phyloP scores from a whole-genome alignment of 352 stramenopile genomes.

The Phytophthora agathidicida region DNA sequence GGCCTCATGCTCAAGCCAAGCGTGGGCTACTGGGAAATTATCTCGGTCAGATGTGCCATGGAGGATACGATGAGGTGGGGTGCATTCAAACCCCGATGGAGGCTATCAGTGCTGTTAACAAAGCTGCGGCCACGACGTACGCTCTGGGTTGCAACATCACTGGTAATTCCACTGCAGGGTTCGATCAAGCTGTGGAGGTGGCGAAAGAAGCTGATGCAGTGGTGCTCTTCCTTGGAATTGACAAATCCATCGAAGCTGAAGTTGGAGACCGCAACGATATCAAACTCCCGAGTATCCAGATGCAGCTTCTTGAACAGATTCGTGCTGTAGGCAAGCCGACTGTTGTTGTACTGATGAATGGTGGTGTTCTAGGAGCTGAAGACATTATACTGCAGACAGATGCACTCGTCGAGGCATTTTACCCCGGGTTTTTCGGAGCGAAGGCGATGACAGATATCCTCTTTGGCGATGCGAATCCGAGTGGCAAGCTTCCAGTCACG shows the following conservation, averaged over 20 bases:
- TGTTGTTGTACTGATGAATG: constrained; percentile 1
- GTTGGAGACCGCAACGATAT: background rate
- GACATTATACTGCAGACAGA: constrained; percentile 1
- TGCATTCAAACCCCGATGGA: background rate
- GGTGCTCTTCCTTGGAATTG: constrained; percentile 1
- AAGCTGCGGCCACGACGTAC: background rate
- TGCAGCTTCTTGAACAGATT: background rate
- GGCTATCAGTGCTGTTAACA: background rate
- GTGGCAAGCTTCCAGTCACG: background rate
- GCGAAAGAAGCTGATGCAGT: background rate
- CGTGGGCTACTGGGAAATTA: background rate
- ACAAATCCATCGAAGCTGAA: background rate
- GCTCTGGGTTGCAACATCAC: background rate
- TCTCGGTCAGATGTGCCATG: constrained; percentile 2
- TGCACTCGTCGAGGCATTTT: background rate
- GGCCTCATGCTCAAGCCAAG: background rate
- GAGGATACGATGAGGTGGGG: constrained; percentile 1
- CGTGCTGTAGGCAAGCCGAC: background rate
- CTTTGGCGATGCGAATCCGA: background rate
- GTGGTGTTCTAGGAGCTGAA: background rate
- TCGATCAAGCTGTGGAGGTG: background rate
- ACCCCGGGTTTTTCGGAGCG: background rate
- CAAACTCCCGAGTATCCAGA: background rate
- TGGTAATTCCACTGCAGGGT: constrained; percentile 1
- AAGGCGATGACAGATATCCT: background rate